phyloP scores from a whole-genome alignment of 345 rosid genomes.

The Eucalyptus cladocalyx region DNA sequence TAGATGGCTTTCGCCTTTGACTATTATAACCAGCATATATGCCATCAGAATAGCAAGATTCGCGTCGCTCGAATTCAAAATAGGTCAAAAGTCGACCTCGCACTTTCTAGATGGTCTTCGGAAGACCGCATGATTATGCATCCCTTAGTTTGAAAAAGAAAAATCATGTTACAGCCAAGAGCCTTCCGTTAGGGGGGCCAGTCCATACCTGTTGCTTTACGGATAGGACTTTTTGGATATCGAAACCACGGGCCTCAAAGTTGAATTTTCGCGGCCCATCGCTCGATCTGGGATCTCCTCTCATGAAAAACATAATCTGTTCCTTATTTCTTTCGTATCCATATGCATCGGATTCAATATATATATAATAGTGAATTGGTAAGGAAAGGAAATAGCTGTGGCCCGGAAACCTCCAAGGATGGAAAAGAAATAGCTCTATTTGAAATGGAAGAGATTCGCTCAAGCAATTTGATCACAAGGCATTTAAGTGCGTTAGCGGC shows the following conservation, averaged over 20 bases:
- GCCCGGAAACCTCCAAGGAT: fast-evolving
- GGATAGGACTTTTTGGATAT: not conserved
- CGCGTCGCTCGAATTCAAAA: fast-evolving
- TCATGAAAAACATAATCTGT: fast-evolving
- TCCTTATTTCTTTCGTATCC: too few relatives aligned
- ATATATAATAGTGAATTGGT: too few relatives aligned
- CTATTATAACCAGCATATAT: too few relatives aligned
- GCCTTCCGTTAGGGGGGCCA: not conserved
- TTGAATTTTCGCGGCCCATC: not conserved
- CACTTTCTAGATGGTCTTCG: not conserved
- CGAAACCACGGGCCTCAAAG: not conserved
- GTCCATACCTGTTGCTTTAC: not conserved
- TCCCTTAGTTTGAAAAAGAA: not conserved
- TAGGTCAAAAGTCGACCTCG: not conserved
- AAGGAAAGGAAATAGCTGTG: too few relatives aligned
- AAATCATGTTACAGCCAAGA: not conserved
- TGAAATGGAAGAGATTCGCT: too few relatives aligned
- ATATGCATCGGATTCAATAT: too few relatives aligned
- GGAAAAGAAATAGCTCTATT: too few relatives aligned
- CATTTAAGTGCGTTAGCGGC: fast-evolving
- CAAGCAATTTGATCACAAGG: not conserved
- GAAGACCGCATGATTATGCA: fast-evolving
- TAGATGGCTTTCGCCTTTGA: too few relatives aligned
- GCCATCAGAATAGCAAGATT: not conserved
- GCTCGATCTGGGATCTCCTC: fast-evolving